phyloP scores from a whole-genome alignment of 371 early-diverging fungal genomes.

The Mucor sp. region DNA sequence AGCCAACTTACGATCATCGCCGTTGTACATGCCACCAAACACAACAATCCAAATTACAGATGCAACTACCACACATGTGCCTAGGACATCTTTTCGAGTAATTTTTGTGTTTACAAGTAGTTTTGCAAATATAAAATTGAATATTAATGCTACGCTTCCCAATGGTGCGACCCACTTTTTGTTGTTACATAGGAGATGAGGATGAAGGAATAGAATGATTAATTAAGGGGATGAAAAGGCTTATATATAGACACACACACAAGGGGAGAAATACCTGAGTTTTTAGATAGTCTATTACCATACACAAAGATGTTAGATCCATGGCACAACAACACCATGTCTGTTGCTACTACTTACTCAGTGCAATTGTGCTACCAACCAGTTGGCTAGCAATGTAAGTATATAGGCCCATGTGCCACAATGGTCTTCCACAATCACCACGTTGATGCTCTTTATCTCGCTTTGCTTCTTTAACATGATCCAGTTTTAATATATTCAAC shows the following conservation, averaged over 20 bases:
- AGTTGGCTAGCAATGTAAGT: slow-evolving; percentile 67
- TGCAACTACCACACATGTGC: slow-evolving; percentile 66
- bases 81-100: slow-evolving; percentile 64
- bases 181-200: background rate
- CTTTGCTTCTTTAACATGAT: slow-evolving; percentile 65
- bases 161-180: slow-evolving; percentile 69
- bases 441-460: slow-evolving; percentile 47
- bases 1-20: slow-evolving; percentile 53
- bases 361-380: slow-evolving; percentile 69
- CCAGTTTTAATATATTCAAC: slow-evolving; percentile 65
- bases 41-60: slow-evolving; percentile 71
- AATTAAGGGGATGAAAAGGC: background rate
- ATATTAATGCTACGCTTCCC: slow-evolving; percentile 70
- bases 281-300: slow-evolving; percentile 59
- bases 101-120: slow-evolving; percentile 69
- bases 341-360: slow-evolving; percentile 43
- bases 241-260: background rate
- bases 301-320: too few species aligned
- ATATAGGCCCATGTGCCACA: slow-evolving; percentile 72
- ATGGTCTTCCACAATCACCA: slow-evolving; percentile 64
- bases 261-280: slow-evolving; percentile 49
- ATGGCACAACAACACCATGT: background rate
- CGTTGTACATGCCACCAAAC: slow-evolving; percentile 69
- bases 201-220: background rate
- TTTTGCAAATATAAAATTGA: slow-evolving; percentile 74